Evolutionary conservation across 2,329 filamentous ascomycete genomes (phyloP).

Genomic region (Arthrobotrys entomopaga): DNA sequence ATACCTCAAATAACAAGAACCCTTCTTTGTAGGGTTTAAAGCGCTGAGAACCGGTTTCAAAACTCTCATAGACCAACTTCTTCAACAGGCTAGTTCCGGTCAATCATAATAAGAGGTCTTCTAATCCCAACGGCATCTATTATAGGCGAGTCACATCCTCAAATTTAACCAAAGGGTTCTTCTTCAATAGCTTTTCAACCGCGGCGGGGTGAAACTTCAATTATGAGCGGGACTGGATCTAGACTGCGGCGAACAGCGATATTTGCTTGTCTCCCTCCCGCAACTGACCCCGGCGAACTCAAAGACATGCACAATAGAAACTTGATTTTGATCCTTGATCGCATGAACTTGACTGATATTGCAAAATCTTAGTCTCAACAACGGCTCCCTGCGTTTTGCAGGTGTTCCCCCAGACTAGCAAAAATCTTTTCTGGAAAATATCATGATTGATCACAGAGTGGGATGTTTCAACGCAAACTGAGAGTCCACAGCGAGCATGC

Average conservation of each 20-base stretch:
- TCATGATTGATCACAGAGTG: constrained; percentile 17
- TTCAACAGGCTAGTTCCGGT: not conserved
- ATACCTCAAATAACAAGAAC: not conserved
- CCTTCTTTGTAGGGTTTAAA: too few relatives aligned
- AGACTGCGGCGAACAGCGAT: not conserved
- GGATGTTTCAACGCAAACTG: constrained; percentile 20
- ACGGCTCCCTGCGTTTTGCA: too few relatives aligned
- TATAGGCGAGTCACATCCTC: not conserved
- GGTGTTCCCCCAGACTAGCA: too few relatives aligned
- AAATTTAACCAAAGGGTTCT: too few relatives aligned
- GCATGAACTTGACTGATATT: not conserved
- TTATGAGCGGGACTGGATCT: not conserved
- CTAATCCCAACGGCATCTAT: not conserved
- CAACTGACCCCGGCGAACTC: constrained; percentile 6
- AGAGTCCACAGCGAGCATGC: not conserved
- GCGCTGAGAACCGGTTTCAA: too few relatives aligned
- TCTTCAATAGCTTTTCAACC: too few relatives aligned
- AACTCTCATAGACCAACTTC: too few relatives aligned
- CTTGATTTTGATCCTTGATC: not conserved
- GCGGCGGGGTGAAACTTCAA: not conserved
- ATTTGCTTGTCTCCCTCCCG: not conserved
- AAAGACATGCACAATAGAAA: constrained; percentile 6
- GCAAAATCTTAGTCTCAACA: too few relatives aligned
- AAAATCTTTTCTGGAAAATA: constrained; percentile 11
- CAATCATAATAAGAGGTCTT: not conserved